Base-by-base conservation (phyloP, 2,329 filamentous ascomycete species). In the Beauveria australis region DNA sequence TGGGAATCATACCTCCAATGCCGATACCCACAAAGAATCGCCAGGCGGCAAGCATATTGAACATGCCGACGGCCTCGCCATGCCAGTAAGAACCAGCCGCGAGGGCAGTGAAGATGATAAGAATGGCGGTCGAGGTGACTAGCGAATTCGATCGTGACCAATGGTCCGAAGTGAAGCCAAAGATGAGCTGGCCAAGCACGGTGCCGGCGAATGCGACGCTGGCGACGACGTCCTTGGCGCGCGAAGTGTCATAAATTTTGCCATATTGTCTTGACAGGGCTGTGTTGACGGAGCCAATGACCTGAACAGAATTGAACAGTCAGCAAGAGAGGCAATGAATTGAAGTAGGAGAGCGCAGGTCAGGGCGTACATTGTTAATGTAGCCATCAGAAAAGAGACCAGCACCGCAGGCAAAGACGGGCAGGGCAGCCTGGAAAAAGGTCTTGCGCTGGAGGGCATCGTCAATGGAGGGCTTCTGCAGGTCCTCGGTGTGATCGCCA, bases 341-440 rank as follows among this genome's bases (percentile, higher is more conserved):
- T 10, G 33, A 3, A 30, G 30, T 0, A 60, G 22, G 0, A 26
- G 19, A 9, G 51, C 14, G 43, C 5, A 22, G 22, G 22, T 5
- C 6, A 30, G 10, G 5, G 60, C 71, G 64, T 75, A 91, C 89
- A 69, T 90, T 91, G 75, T 96, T 95, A 70, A 96, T 84, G 73
- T 96, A 96, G 18, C 92, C 92, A 73, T 96, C 92, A 26, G 88
- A 92, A 74, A 96, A 96, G 2, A 96, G 80, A 68, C 92, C 92
- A 56, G 92, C 89, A 65, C 92, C 92, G 69, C 91, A 96, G 48
- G 92, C 92, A 66, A 96, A 87, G 1, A 92, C 89, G 18, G 92
- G 91, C 80, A 82, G 52, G 0, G 61, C 61, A 18, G 61, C 61
- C 14, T 62, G 46, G 51, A 62, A 56, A 30, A 62, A 62, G 3